A percentile compares a stretch with the other conserved stretches of the same genome.
Conservation (phyloP, 2,329 filamentous ascomycete species). For the Claviceps maximensis region DNA sequence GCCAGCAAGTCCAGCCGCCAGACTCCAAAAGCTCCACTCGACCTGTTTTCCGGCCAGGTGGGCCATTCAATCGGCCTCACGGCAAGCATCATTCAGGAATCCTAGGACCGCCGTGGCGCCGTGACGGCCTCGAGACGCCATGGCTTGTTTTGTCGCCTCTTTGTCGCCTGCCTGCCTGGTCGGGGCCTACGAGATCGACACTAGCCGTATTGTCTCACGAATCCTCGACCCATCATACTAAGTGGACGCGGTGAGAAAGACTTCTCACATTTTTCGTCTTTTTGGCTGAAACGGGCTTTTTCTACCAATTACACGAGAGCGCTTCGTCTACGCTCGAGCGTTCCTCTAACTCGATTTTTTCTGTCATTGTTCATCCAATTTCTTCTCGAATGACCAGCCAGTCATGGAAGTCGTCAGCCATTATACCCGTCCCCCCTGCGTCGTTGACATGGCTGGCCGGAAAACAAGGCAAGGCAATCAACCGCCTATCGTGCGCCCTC, state of each 20-base stretch:
- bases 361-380: background rate
- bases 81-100: background rate
- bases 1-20: background rate
- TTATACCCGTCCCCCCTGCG: background rate
- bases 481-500: background rate
- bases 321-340: background rate
- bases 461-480: background rate
- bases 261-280: background rate
- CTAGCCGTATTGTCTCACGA: no score
- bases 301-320: background rate
- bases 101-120: background rate
- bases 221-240: background rate
- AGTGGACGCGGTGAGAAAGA: background rate
- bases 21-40: background rate
- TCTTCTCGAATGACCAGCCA: background rate
- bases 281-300: background rate
- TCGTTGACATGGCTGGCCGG: slow-evolving; percentile 3
- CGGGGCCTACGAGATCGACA: background rate
- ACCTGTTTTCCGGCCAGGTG: background rate
- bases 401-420: background rate
- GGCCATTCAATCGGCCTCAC: background rate
- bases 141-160: background rate
- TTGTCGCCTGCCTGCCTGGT: background rate
- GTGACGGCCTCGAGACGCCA: background rate
- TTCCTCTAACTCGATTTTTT: background rate